Conservation (phyloP, 306 rosid genomes). For the Morella rubra region DNA sequence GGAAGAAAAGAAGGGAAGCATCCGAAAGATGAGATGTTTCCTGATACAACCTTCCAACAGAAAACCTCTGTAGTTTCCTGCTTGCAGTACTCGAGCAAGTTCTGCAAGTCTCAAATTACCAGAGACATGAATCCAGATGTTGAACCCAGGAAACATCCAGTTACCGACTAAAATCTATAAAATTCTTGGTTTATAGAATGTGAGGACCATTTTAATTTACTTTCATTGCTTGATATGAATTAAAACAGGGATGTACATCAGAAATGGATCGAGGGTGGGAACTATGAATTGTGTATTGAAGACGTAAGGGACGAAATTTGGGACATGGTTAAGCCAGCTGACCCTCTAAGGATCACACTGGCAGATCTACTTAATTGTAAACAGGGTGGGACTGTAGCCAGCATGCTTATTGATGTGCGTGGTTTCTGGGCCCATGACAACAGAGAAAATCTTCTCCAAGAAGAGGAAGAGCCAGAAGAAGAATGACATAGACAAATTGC, state of each 20-base stretch:
- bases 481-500: slow-evolving; percentile 40
- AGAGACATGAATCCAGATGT: slow-evolving; percentile 45
- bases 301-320: slow-evolving; percentile 97
- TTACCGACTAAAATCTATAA: background rate
- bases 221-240: background rate
- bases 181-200: slow-evolving; percentile 1
- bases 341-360: slow-evolving; percentile 70
- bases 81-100: slow-evolving; percentile 63
- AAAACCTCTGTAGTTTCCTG: slow-evolving; percentile 70
- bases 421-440: slow-evolving; percentile 99
- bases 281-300: slow-evolving; percentile 94
- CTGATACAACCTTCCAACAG: slow-evolving; percentile 88
- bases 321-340: slow-evolving; percentile 97
- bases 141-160: background rate
- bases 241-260: slow-evolving; percentile 93
- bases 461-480: slow-evolving; percentile 98
- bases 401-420: slow-evolving; percentile 97
- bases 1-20: slow-evolving; percentile 97
- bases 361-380: slow-evolving; percentile 84
- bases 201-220: background rate
- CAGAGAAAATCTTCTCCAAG: slow-evolving; percentile 98
- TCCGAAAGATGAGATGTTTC: slow-evolving; percentile 62
- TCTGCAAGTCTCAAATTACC: slow-evolving; percentile 65
- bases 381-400: slow-evolving; percentile 99
- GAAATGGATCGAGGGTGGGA: slow-evolving; percentile 98